Evolutionary conservation across 257 asterid species (phyloP).

Genomic region (Agastache rugosa): DNA sequence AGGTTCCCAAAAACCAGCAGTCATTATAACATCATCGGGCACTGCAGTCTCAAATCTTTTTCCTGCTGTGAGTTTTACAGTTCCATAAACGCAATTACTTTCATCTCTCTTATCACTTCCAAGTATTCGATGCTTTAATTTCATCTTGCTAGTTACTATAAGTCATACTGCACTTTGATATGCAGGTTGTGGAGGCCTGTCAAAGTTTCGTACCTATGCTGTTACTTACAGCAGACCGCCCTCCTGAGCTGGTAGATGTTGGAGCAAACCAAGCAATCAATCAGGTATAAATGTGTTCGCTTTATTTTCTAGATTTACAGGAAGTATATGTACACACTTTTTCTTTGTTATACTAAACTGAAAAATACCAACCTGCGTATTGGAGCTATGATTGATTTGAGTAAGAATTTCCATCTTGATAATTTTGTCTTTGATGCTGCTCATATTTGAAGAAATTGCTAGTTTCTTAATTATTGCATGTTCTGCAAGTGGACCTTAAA

Average conservation of each 20-base stretch:
- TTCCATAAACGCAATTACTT: conserved; percentile 24
- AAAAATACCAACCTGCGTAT: not conserved
- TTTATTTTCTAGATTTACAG: conserved; percentile 9
- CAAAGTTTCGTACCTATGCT: conserved; percentile 88
- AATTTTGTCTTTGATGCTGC: not conserved
- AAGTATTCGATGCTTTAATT: not conserved
- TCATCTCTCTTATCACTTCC: not conserved
- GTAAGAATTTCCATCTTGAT: too few species aligned
- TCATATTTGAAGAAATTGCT: conserved; percentile 3
- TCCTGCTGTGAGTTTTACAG: conserved; percentile 82
- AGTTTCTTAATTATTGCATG: conserved; percentile 4
- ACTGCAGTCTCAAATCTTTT: conserved; percentile 97
- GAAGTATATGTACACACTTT: not conserved
- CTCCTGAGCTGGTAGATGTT: conserved; percentile 89
- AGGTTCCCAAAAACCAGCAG: conserved; percentile 87
- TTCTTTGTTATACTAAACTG: not conserved
- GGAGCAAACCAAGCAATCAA: conserved; percentile 99
- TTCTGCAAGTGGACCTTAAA: conserved; percentile 1
- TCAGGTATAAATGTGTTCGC: conserved; percentile 56
- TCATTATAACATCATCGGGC: conserved; percentile 93
- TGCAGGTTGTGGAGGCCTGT: conserved; percentile 97
- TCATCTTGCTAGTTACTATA: conserved; percentile 4
- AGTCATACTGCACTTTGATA: conserved; percentile 24
- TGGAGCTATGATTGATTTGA: too few species aligned
- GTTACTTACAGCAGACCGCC: conserved; percentile 96